Conservation (phyloP, 768 basidiomycete species). For the Tricholoma furcatifolium region DNA sequence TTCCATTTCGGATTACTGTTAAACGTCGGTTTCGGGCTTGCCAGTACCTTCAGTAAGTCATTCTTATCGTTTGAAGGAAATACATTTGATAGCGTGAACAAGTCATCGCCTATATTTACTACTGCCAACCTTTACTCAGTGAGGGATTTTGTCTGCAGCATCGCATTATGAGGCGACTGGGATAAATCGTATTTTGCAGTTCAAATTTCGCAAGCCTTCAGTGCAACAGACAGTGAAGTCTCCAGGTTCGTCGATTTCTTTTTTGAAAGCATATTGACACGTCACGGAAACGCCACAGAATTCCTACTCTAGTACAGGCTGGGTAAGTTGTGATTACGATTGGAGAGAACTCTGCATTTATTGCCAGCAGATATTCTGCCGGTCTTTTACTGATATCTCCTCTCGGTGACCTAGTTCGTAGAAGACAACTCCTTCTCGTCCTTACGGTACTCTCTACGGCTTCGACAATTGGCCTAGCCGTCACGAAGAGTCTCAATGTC, state of each 20-base stretch:
- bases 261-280: not conserved
- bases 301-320: conserved; percentile 13
- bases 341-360: not conserved
- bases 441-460: conserved; percentile 53
- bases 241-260: conserved; percentile 1
- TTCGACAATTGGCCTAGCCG: conserved; percentile 69
- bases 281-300: conserved; percentile 2
- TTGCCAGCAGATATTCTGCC: conserved; percentile 54
- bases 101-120: conserved; percentile 8
- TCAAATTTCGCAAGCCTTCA: conserved; percentile 7
- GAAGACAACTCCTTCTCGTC: conserved; percentile 66
- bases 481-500: conserved; percentile 55
- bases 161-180: not conserved
- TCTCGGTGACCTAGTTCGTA: conserved; percentile 77
- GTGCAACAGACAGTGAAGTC: conserved; percentile 3
- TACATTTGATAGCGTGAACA: not conserved
- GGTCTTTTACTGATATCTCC: conserved; percentile 79
- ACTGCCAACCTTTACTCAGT: conserved; percentile 10
- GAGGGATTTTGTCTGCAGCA: not conserved
- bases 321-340: not conserved
- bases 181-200: not conserved
- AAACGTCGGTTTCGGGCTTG: conserved; percentile 6
- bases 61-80: not conserved
- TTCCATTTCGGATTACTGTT: conserved; percentile 8
- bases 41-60: conserved; percentile 3